These are phyloP conservation scores for Psilocybe sp. DNA, from an alignment of 768 basidiomycete species.

Conservation along the genomic window DNA sequence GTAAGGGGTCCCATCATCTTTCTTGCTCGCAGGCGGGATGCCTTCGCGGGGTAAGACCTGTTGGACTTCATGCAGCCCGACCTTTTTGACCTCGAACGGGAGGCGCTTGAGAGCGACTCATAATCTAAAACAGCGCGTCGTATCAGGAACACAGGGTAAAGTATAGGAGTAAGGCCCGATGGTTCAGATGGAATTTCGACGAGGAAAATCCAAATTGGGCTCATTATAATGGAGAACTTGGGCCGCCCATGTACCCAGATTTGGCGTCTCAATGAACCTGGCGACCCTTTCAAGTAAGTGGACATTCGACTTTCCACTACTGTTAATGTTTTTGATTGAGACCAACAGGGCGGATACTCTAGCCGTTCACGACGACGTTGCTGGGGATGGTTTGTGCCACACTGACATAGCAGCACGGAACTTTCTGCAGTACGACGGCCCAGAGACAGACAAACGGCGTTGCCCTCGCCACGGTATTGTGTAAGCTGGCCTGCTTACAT, in stretches of 20 bases:
- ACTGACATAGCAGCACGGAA: not conserved
- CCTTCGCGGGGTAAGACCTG: no score
- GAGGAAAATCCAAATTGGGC: not conserved
- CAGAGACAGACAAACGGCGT: not conserved
- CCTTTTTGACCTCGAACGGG: no score
- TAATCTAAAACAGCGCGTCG: no score
- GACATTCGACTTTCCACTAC: no score
- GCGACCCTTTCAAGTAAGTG: not conserved
- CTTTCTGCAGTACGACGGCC: not conserved
- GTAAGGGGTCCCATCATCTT: no score
- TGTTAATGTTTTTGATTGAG: no score
- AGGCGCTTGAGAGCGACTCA: no score
- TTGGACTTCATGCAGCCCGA: no score
- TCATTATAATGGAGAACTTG: not conserved
- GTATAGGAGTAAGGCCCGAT: not conserved
- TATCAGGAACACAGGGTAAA: no score
- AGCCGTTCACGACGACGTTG: not conserved
- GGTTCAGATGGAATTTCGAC: not conserved
- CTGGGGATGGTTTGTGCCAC: not conserved
- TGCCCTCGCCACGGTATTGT: not conserved
- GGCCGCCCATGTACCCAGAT: not conserved
- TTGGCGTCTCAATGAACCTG: not conserved
- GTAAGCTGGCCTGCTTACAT: no score
- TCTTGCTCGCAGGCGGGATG: no score
- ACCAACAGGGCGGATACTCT: not conserved